Evolutionary conservation across 345 rosid genomes (phyloP).

Genomic region (Trapa bicornis): DNA sequence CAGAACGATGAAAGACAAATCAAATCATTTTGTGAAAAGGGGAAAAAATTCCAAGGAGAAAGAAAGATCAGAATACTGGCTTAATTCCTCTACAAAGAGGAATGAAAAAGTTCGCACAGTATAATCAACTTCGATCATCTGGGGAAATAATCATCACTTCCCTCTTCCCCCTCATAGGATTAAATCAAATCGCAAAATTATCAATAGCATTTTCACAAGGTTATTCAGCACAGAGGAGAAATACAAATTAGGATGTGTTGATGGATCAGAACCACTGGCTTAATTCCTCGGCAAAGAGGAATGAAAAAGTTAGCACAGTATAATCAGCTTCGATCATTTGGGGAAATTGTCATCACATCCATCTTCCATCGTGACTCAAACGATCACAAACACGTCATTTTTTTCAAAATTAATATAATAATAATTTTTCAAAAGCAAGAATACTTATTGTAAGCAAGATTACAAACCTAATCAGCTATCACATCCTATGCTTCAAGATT

Average conservation of each 20-base stretch:
- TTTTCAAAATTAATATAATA: too few relatives aligned
- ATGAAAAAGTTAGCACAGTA: not conserved
- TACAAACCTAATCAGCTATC: too few relatives aligned
- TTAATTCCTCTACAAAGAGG: not conserved
- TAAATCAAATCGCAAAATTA: not conserved
- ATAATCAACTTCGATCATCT: slow-evolving; percentile 1
- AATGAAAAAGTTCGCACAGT: not conserved
- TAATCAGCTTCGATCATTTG: slow-evolving; percentile 1
- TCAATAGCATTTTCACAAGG: not conserved
- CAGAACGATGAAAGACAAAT: too few relatives aligned
- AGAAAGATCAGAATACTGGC: not conserved
- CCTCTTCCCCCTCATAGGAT: not conserved
- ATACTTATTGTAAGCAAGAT: too few relatives aligned
- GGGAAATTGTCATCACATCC: slow-evolving; percentile 1
- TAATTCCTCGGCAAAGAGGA: not conserved
- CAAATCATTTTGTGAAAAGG: not conserved
- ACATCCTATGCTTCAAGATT: too few relatives aligned
- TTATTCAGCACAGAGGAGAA: not conserved
- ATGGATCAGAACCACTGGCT: slow-evolving; percentile 2
- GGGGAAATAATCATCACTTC: not conserved
- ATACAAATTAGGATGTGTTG: not conserved
- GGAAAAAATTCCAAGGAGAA: not conserved
- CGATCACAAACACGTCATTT: not conserved
- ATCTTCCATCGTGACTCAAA: not conserved
- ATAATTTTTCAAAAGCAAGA: too few relatives aligned